Percentiles rank a stretch among this genome's conserved stretches.
These are phyloP conservation scores for Aspergillus pseudotamarii DNA, from an alignment of 2,329 filamentous ascomycete genomes.

Conservation along the genomic window DNA sequence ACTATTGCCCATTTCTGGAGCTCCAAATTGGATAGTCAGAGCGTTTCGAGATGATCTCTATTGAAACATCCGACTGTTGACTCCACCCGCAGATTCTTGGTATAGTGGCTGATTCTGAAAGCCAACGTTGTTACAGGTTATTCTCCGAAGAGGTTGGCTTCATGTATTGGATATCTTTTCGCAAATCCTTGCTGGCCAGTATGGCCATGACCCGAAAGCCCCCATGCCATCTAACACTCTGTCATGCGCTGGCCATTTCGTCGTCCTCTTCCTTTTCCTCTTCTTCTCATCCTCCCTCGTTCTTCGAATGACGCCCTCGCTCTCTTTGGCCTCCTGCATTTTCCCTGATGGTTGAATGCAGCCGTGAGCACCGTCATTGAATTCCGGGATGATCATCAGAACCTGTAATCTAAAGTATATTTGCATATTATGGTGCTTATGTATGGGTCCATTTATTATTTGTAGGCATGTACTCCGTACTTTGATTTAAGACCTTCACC, in stretches of 20 bases:
- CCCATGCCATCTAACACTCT: not conserved
- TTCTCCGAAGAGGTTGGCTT: constrained; percentile 8
- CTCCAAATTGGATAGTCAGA: not conserved
- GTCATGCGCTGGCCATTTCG: not conserved
- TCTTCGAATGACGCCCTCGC: not conserved
- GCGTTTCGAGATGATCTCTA: not conserved
- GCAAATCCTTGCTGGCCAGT: constrained; percentile 7
- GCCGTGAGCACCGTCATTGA: not conserved
- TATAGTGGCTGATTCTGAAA: not conserved
- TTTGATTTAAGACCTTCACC: not conserved
- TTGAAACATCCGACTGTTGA: not conserved
- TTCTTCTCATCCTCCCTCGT: not conserved
- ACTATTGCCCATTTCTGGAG: not conserved
- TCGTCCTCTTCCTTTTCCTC: not conserved
- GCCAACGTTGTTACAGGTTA: constrained; percentile 6
- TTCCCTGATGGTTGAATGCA: not conserved
- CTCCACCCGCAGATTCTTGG: not conserved
- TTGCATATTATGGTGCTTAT: not conserved
- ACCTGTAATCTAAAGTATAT: not conserved
- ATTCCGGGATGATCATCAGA: not conserved
- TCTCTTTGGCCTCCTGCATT: not conserved
- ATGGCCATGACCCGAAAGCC: not conserved
- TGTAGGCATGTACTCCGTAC: not conserved
- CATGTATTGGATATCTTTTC: not conserved
- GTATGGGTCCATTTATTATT: not conserved